Evolutionary conservation across 495 filamentous ascomycete genomes (phyloP).

Genomic region (Lasiosphaeria miniovina): DNA sequence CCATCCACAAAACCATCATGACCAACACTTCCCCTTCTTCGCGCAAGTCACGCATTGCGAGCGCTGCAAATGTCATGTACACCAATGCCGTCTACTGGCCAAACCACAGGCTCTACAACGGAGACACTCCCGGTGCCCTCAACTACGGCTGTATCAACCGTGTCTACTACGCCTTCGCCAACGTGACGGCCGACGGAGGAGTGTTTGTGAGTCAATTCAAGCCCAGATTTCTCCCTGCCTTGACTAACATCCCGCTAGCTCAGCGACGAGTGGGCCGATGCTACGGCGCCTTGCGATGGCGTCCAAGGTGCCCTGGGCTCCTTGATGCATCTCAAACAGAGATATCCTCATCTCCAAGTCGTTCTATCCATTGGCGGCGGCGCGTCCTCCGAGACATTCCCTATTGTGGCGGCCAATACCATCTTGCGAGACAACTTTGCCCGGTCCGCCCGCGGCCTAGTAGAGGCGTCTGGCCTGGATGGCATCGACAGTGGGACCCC

Average conservation of each 20-base stretch:
- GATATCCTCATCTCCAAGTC: constrained; percentile 71
- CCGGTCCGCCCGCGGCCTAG: constrained; percentile 63
- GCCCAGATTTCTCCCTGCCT: background rate
- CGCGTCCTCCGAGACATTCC: constrained; percentile 73
- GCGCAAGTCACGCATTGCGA: constrained; percentile 40
- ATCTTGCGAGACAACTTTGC: constrained; percentile 67
- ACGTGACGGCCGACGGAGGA: constrained; percentile 73
- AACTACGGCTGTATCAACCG: constrained; percentile 64
- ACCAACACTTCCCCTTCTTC: constrained; percentile 24
- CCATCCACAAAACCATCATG: constrained; percentile 6
- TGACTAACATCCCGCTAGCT: constrained; percentile 52
- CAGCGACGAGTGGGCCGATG: constrained; percentile 83
- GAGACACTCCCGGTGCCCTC: constrained; percentile 73
- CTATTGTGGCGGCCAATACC: constrained; percentile 63
- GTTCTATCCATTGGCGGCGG: constrained; percentile 88
- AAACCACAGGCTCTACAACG: constrained; percentile 75
- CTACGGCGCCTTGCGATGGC: constrained; percentile 74
- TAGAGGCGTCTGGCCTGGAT: constrained; percentile 74
- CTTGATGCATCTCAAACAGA: constrained; percentile 69
- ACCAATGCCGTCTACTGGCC: constrained; percentile 89
- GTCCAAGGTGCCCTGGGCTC: constrained; percentile 74
- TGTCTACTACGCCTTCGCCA: constrained; percentile 89
- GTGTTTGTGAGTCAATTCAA: constrained; percentile 65
- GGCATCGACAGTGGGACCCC: constrained; percentile 73
- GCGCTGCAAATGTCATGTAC: constrained; percentile 48